Evolutionary conservation across 2,329 filamentous ascomycete species (phyloP).

Genomic region (Dothidotthia symphoricarpi): DNA sequence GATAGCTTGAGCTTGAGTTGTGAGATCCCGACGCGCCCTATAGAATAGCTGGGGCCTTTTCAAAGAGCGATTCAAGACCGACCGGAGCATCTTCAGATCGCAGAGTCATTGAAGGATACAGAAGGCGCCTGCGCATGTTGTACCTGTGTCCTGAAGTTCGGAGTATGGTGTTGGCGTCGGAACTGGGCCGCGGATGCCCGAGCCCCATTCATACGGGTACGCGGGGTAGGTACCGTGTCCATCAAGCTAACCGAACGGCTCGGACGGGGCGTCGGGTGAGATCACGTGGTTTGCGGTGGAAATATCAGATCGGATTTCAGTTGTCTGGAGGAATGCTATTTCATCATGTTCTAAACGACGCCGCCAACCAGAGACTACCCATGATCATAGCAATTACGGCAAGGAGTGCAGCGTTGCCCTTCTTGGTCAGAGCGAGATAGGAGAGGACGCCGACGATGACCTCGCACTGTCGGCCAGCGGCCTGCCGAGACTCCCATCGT

Average conservation of each 20-base stretch:
- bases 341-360: conserved; percentile 16
- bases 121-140: no score
- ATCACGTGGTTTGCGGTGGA: neutral
- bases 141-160: no score
- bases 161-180: no score
- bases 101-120: conserved; percentile 12
- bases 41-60: conserved; percentile 2
- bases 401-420: conserved; percentile 45
- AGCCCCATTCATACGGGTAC: neutral
- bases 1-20: conserved; percentile 33
- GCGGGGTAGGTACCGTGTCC: neutral
- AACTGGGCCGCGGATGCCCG: neutral
- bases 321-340: no score
- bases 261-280: neutral
- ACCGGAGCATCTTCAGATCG: conserved; percentile 29
- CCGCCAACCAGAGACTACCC: conserved; percentile 28
- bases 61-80: conserved; percentile 21
- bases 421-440: conserved; percentile 53
- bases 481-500: conserved; percentile 56
- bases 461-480: conserved; percentile 58
- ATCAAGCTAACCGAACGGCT: no score
- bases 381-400: conserved; percentile 28
- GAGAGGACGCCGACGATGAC: conserved; percentile 58
- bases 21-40: conserved; percentile 17
- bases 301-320: neutral